phyloP scores from a whole-genome alignment of 108 stramenopile genomes.

The Bacterosira constricta region DNA sequence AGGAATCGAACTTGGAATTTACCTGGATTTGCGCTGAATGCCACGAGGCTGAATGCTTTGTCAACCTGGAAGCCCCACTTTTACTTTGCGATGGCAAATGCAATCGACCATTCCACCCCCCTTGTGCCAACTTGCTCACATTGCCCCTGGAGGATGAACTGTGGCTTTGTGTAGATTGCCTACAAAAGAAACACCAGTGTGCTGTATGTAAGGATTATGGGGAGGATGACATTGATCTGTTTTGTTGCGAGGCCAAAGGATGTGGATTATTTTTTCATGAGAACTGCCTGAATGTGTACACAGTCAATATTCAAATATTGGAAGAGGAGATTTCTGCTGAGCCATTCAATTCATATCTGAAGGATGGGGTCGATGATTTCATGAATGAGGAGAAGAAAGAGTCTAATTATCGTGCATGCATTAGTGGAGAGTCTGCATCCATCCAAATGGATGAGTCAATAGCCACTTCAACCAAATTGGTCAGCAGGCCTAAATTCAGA shows the following conservation, averaged over 20 bases:
- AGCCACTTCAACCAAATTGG: not conserved
- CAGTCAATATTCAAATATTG: conserved; percentile 51
- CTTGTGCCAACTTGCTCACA: conserved; percentile 69
- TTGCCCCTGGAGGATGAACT: conserved; percentile 60
- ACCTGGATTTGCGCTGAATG: conserved; percentile 75
- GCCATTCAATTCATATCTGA: not conserved
- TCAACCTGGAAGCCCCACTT: conserved; percentile 40
- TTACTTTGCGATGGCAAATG: conserved; percentile 79
- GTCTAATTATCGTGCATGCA: not conserved
- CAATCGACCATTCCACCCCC: conserved; percentile 72
- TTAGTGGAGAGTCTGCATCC: too few relatives aligned
- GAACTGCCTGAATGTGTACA: conserved; percentile 56
- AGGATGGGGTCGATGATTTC: conserved; percentile 15
- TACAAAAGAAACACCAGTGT: conserved; percentile 53
- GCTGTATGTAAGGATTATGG: conserved; percentile 71
- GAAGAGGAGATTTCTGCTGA: conserved; percentile 8
- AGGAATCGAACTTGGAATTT: conserved; percentile 48
- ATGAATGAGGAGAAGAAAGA: conserved; percentile 18
- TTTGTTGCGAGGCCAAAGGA: conserved; percentile 46
- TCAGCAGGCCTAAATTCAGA: conserved; percentile 58
- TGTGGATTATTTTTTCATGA: conserved; percentile 83
- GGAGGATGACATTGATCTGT: conserved; percentile 64
- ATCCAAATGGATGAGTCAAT: not conserved
- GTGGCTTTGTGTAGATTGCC: conserved; percentile 78
- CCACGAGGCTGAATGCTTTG: conserved; percentile 56